phyloP scores from a whole-genome alignment of 176 grass and related monocot genomes.

The sorghum (Sorghum bicolor) region DNA sequence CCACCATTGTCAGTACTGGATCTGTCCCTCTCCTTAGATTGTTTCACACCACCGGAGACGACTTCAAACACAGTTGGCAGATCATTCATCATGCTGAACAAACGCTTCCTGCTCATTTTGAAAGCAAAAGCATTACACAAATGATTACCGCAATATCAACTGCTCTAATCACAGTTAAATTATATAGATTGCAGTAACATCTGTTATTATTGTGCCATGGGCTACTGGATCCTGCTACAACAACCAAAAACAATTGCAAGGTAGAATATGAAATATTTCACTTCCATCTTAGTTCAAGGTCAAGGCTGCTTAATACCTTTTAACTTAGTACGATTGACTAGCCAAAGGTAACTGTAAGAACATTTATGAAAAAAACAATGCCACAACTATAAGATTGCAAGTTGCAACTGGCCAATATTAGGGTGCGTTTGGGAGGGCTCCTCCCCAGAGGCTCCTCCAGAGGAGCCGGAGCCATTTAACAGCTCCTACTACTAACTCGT shows the following conservation, averaged over 20 bases:
- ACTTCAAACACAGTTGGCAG: conserved; percentile 89
- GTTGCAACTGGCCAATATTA: not conserved
- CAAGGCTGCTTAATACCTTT: not conserved
- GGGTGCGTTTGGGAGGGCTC: no score
- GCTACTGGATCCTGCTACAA: not conserved
- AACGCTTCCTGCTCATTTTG: conserved; percentile 69
- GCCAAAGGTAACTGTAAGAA: not conserved
- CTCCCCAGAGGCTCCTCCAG: no score
- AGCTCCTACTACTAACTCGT: no score
- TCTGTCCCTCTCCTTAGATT: conserved; percentile 64
- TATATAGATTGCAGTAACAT: not conserved
- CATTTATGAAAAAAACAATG: not conserved
- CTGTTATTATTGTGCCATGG: not conserved
- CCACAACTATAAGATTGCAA: not conserved
- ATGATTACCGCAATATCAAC: not conserved
- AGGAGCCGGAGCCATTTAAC: no score
- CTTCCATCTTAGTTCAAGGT: not conserved
- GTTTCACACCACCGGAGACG: conserved; percentile 48
- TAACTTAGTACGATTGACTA: not conserved
- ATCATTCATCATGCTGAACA: conserved; percentile 95
- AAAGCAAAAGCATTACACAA: not conserved
- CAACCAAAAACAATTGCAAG: not conserved
- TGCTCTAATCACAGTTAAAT: not conserved
- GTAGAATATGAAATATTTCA: not conserved
- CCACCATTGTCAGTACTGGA: conserved; percentile 60